Evolutionary conservation across 805 yeast genomes (phyloP).

Genomic region (Starmera pachycereana): DNA sequence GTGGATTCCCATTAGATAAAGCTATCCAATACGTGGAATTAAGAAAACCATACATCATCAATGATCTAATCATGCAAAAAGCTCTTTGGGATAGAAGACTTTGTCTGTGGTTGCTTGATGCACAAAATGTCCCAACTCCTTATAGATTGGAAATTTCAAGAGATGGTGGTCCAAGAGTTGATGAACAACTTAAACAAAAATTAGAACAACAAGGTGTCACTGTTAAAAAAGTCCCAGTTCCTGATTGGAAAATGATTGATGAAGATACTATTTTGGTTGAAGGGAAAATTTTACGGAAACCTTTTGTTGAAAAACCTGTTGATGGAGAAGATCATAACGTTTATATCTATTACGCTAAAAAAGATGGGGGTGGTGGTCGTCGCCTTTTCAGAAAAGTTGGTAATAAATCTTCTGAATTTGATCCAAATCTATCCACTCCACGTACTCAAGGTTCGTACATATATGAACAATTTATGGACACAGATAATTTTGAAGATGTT

Average conservation of each 20-base stretch:
- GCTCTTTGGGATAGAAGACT: conserved; percentile 96
- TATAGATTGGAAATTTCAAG: conserved; percentile 79
- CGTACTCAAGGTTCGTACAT: conserved; percentile 87
- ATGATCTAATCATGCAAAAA: conserved; percentile 85
- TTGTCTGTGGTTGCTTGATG: conserved; percentile 68
- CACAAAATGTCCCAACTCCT: conserved; percentile 85
- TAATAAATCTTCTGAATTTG: conserved; percentile 93
- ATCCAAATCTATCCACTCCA: conserved; percentile 62
- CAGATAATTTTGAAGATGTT: conserved; percentile 97
- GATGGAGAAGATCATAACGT: conserved; percentile 99
- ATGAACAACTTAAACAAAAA: conserved; percentile 51
- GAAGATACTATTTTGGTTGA: conserved; percentile 74
- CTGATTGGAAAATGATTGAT: conserved; percentile 79
- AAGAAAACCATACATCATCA: conserved; percentile 81
- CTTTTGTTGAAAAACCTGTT: conserved; percentile 96
- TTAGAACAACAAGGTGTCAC: conserved; percentile 52
- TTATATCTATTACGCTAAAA: conserved; percentile 77
- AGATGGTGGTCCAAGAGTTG: conserved; percentile 93
- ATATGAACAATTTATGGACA: conserved; percentile 93
- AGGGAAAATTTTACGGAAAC: conserved; percentile 67
- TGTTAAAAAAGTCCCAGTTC: conserved; percentile 40
- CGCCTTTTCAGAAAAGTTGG: conserved; percentile 91
- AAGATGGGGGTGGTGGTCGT: conserved; percentile 97
- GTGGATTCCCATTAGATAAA: conserved; percentile 92
- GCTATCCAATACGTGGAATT: conserved; percentile 86